These are phyloP conservation scores for Aspergillus bridgeri DNA, from an alignment of 495 filamentous ascomycete species.

Conservation along the genomic window DNA sequence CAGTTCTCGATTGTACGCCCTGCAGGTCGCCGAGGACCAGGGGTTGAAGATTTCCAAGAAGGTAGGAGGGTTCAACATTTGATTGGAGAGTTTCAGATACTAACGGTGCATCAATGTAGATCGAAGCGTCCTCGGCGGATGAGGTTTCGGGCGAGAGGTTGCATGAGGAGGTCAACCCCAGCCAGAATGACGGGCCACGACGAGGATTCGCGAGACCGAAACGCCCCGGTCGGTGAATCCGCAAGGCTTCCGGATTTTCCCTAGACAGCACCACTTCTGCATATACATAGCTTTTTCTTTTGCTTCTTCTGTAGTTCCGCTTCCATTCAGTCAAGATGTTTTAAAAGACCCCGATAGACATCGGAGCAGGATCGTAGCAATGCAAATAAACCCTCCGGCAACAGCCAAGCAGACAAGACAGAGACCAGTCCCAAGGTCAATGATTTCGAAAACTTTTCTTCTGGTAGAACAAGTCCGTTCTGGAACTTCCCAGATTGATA, in stretches of 20 bases:
- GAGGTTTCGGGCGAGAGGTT: conserved; percentile 74
- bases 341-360: not conserved
- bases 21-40: conserved; percentile 64
- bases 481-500: conserved; percentile 91
- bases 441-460: conserved; percentile 74
- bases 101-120: conserved; percentile 31
- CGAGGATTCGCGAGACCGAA: conserved; percentile 84
- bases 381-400: not conserved
- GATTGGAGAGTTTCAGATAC: conserved; percentile 4
- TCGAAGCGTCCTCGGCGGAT: conserved; percentile 65
- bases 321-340: not conserved
- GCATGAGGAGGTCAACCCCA: conserved; percentile 72
- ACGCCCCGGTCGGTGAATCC: conserved; percentile 63
- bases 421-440: conserved; percentile 30
- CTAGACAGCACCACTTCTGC: conserved; percentile 4
- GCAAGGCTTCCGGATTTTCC: not conserved
- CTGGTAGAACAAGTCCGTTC: conserved; percentile 92
- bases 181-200: conserved; percentile 56
- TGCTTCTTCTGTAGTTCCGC: conserved; percentile 7
- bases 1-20: conserved; percentile 68
- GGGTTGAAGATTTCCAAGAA: conserved; percentile 75
- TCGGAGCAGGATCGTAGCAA: conserved; percentile 8
- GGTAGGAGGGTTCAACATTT: conserved; percentile 31
- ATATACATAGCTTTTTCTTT: conserved; percentile 3
- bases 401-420: conserved; percentile 8